phyloP scores from a whole-genome alignment of 2,329 filamentous ascomycete genomes.

The Pochonia chlamydosporia region DNA sequence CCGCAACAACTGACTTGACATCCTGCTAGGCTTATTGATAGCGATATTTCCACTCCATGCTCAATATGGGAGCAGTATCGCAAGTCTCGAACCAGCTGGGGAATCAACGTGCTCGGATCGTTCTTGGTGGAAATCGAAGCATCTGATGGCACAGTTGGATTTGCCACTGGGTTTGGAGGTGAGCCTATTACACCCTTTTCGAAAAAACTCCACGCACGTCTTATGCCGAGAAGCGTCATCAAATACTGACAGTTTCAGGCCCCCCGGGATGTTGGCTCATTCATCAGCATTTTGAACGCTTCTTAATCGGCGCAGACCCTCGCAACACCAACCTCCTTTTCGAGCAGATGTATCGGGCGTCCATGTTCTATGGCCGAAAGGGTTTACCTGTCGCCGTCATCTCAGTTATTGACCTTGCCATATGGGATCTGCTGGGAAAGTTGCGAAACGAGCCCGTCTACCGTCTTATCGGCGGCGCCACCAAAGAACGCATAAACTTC shows the following conservation, averaged over 20 bases:
- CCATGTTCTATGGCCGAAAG: constrained; percentile 96
- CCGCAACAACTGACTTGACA: too few species aligned
- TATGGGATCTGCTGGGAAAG: constrained; percentile 92
- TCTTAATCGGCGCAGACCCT: constrained; percentile 82
- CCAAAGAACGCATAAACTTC: constrained; percentile 75
- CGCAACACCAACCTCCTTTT: constrained; percentile 88
- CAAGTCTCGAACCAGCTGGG: constrained; percentile 83
- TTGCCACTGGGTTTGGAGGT: constrained; percentile 89
- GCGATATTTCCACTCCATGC: constrained; percentile 87
- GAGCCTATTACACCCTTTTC: too few species aligned
- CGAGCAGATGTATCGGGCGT: constrained; percentile 93
- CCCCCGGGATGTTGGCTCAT: constrained; percentile 92
- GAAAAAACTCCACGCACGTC: too few species aligned
- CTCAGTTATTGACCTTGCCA: constrained; percentile 85
- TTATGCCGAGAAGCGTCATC: not conserved
- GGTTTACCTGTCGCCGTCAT: constrained; percentile 86
- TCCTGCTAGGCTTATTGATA: constrained; percentile 72
- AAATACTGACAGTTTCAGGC: constrained; percentile 33
- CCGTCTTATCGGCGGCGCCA: constrained; percentile 88
- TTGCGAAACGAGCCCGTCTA: constrained; percentile 90
- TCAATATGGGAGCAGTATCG: constrained; percentile 85
- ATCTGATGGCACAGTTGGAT: constrained; percentile 84
- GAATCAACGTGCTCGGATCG: constrained; percentile 90
- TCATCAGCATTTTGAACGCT: constrained; percentile 88
- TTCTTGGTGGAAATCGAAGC: constrained; percentile 89